phyloP scores from a whole-genome alignment of 176 grass and related monocot species.

The Urochloa ruziziensis region DNA sequence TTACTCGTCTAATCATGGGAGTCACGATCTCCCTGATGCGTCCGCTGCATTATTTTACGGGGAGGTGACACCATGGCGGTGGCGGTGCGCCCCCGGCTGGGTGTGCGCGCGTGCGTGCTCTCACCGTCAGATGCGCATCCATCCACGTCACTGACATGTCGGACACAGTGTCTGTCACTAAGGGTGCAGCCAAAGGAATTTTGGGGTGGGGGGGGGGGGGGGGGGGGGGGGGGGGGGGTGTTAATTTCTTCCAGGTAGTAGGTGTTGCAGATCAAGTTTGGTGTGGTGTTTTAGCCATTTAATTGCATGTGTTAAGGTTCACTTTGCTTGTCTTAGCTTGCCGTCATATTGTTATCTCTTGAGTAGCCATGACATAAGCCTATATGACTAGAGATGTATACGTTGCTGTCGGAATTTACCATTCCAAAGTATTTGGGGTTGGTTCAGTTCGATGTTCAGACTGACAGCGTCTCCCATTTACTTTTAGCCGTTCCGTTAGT shows the following conservation, averaged over 20 bases:
- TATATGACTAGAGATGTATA: background rate
- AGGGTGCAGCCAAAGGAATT: background rate
- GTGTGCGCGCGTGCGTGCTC: background rate
- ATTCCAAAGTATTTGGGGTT: constrained; percentile 12
- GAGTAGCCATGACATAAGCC: constrained; percentile 33
- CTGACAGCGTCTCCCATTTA: background rate
- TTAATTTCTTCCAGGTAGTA: constrained; percentile 17
- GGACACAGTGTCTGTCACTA: constrained; percentile 11
- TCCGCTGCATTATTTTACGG: constrained; percentile 49
- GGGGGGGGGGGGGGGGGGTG: background rate
- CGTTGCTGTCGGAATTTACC: constrained; percentile 36
- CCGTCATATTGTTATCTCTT: constrained; percentile 27
- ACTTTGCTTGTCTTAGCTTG: background rate
- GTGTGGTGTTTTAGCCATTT: constrained; percentile 19
- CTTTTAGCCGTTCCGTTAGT: constrained; percentile 6
- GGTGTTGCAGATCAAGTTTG: constrained; percentile 39
- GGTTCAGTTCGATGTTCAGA: constrained; percentile 25
- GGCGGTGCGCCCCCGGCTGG: constrained; percentile 34
- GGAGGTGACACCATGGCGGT: constrained; percentile 67
- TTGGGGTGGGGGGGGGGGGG: background rate
- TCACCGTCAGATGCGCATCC: constrained; percentile 29
- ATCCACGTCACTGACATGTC: constrained; percentile 38
- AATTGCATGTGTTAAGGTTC: constrained; percentile 14
- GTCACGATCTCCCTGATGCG: constrained; percentile 39
- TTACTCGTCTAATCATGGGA: constrained; percentile 50